Percentiles rank a stretch among this genome's conserved stretches.
Conservation (phyloP, 108 stramenopile genomes). For the Asterionellopsis glacialis region DNA sequence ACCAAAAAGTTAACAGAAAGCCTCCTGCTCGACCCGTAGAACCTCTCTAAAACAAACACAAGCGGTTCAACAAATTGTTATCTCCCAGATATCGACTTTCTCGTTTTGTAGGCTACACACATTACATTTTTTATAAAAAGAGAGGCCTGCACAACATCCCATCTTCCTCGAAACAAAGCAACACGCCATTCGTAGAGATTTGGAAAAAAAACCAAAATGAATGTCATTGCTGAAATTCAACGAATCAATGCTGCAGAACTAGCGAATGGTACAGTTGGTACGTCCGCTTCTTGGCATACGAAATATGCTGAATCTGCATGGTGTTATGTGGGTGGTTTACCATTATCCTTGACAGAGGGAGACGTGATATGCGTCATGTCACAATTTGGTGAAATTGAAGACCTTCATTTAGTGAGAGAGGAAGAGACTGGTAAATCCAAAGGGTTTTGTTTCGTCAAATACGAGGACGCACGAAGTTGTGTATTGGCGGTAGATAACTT, state of each 20-base stretch:
- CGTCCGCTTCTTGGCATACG: slow-evolving; percentile 92
- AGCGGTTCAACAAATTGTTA: too few relatives aligned
- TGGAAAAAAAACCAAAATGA: slow-evolving; percentile 55
- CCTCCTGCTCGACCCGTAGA: too few relatives aligned
- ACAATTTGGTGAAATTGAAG: slow-evolving; percentile 90
- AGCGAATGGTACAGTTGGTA: slow-evolving; percentile 75
- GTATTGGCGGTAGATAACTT: slow-evolving; percentile 98
- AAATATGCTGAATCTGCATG: slow-evolving; percentile 92
- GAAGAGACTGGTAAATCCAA: slow-evolving; percentile 90
- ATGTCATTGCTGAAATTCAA: slow-evolving; percentile 83
- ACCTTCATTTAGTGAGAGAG: slow-evolving; percentile 92
- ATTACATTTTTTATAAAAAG: background rate
- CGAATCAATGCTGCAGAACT: slow-evolving; percentile 91
- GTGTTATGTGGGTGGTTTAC: slow-evolving; percentile 93
- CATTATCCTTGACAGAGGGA: slow-evolving; percentile 89
- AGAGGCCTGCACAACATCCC: too few relatives aligned
- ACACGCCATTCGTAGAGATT: too few relatives aligned
- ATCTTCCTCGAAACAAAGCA: too few relatives aligned
- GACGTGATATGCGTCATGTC: slow-evolving; percentile 93
- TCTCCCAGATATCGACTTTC: too few relatives aligned
- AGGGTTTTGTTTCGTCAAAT: slow-evolving; percentile 90
- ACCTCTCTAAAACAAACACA: too few relatives aligned
- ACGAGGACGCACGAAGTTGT: slow-evolving; percentile 88
- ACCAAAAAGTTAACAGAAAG: too few relatives aligned
- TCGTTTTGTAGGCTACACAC: background rate